Percentiles rank a stretch among this genome's conserved stretches.
Conservation (phyloP, 78 protist species). For the Goniomonas avonlea region DNA sequence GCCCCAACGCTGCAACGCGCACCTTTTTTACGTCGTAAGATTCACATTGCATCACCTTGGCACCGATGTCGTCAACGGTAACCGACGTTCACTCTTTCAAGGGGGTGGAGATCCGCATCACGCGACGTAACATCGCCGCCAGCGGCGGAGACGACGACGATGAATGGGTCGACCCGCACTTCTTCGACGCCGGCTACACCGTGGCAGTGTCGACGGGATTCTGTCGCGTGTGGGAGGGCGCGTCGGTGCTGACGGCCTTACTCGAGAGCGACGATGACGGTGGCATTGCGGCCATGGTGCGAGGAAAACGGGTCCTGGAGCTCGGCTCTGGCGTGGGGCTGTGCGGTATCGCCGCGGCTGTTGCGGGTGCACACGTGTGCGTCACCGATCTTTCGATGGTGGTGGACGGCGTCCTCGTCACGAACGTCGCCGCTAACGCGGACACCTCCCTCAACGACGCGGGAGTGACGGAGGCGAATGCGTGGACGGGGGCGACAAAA, state of each 20-base stretch:
- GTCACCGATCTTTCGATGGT: background rate
- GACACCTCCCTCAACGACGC: too few relatives aligned
- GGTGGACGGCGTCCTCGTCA: background rate
- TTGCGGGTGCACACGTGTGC: background rate
- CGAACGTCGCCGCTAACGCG: background rate
- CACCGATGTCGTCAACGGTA: too few relatives aligned
- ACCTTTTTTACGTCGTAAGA: too few relatives aligned
- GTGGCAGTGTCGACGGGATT: slow-evolving; percentile 1
- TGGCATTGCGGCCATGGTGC: background rate
- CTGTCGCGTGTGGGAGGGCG: background rate
- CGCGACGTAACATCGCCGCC: too few relatives aligned
- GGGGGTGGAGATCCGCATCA: too few relatives aligned
- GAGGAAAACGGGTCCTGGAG: background rate
- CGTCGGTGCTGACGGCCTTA: background rate
- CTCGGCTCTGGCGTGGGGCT: background rate
- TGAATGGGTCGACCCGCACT: background rate
- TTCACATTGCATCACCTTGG: too few relatives aligned
- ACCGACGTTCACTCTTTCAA: too few relatives aligned
- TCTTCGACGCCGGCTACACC: background rate
- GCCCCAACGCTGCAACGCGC: too few relatives aligned
- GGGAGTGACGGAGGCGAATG: too few relatives aligned
- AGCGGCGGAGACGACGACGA: background rate
- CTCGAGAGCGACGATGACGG: background rate
- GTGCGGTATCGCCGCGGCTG: background rate
- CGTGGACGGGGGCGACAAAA: background rate